These are phyloP conservation scores for Panaeolus cyanescens DNA, from an alignment of 768 basidiomycete genomes.

Conservation along the genomic window DNA sequence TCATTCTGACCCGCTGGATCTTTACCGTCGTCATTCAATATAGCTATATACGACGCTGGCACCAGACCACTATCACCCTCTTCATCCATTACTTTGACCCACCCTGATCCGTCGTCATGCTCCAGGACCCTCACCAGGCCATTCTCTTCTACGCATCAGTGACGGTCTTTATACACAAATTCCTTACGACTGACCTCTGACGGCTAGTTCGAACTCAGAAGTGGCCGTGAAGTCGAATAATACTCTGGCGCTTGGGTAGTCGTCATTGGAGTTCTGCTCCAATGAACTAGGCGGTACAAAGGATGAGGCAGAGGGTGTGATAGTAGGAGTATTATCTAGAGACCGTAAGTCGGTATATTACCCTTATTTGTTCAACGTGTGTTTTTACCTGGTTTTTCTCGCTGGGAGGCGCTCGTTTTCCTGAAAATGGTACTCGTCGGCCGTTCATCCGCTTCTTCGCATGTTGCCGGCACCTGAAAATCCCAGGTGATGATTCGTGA, in stretches of 20 bases:
- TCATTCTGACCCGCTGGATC: constrained; percentile 21
- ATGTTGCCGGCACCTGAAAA: constrained; percentile 73
- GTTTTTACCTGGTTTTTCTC: constrained; percentile 24
- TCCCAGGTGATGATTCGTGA: constrained; percentile 8
- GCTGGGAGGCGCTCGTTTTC: constrained; percentile 24
- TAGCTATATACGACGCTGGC: constrained; percentile 79
- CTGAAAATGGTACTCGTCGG: constrained; percentile 25
- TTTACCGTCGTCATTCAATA: constrained; percentile 29
- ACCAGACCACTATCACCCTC: constrained; percentile 70
- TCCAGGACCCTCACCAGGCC: constrained; percentile 66
- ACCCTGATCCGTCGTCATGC: constrained; percentile 84
- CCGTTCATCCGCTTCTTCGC: constrained; percentile 37
- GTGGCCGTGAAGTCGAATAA: constrained; percentile 76
- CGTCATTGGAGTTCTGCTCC: constrained; percentile 36
- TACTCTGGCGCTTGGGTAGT: constrained; percentile 56
- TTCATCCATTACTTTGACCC: constrained; percentile 73
- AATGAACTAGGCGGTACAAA: constrained; percentile 43
- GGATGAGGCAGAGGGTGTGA: constrained; percentile 55
- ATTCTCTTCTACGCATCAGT: constrained; percentile 49
- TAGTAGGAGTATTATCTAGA: constrained; percentile 17
- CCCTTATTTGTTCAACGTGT: constrained; percentile 7
- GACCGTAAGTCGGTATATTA: constrained; percentile 9
- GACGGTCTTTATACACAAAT: neutral
- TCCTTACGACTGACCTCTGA: constrained; percentile 46
- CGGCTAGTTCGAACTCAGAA: constrained; percentile 75